phyloP scores from a whole-genome alignment of 495 filamentous ascomycete genomes.

The Neurospora cerealis region DNA sequence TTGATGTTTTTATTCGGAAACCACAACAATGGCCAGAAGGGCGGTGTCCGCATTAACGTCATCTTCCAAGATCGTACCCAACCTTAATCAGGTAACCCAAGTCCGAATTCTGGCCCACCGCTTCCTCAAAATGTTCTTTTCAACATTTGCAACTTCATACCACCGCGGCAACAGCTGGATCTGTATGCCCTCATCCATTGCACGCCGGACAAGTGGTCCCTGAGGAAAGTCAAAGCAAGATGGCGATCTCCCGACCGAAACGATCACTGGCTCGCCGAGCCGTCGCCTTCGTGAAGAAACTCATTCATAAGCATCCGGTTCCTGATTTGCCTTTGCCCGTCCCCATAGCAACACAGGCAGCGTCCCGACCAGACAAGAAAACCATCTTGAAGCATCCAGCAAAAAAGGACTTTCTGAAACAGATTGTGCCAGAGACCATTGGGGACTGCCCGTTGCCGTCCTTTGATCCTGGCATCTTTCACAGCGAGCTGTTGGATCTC shows the following conservation, averaged over 20 bases:
- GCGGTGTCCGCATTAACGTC: not conserved
- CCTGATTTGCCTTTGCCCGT: constrained; percentile 11
- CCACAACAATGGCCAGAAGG: not conserved
- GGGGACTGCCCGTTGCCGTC: constrained; percentile 17
- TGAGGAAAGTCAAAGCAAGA: not conserved
- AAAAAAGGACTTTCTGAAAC: constrained; percentile 16
- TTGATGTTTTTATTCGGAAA: not conserved
- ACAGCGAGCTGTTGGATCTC: constrained; percentile 20
- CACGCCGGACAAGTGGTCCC: not conserved
- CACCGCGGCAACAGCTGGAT: not conserved
- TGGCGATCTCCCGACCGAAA: not conserved
- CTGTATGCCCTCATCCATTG: not conserved
- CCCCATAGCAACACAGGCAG: constrained; percentile 7
- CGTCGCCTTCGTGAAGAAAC: constrained; percentile 4
- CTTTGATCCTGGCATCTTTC: constrained; percentile 24
- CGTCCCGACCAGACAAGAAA: constrained; percentile 7
- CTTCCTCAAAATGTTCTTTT: not conserved
- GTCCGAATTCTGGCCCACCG: not conserved
- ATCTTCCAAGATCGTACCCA: not conserved
- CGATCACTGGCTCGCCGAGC: constrained; percentile 6
- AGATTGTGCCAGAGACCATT: constrained; percentile 13
- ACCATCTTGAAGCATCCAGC: constrained; percentile 19
- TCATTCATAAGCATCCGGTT: constrained; percentile 2
- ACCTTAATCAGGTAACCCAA: not conserved
- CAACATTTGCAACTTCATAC: not conserved